These are phyloP conservation scores for Grosmannia serpens DNA, from an alignment of 2,329 filamentous ascomycete genomes.

Conservation along the genomic window DNA sequence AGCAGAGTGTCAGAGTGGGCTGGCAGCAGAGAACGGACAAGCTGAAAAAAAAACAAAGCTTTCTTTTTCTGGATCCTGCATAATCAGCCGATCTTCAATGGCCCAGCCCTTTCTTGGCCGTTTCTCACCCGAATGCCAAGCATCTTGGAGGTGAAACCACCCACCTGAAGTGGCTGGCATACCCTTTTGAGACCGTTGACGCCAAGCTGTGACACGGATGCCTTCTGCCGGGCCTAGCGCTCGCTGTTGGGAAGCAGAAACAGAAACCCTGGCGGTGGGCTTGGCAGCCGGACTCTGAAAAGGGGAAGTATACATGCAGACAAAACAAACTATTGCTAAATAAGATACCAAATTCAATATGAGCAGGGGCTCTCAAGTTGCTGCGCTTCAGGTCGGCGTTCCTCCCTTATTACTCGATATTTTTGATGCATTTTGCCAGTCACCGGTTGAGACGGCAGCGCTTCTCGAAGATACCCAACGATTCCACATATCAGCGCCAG, in stretches of 20 bases:
- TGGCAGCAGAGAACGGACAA: background rate
- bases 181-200: background rate
- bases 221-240: background rate
- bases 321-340: background rate
- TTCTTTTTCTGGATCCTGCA: background rate
- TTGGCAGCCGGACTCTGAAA: background rate
- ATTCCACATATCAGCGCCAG: background rate
- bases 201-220: background rate
- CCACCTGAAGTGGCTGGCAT: background rate
- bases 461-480: background rate
- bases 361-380: background rate
- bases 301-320: background rate
- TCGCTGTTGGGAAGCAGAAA: background rate
- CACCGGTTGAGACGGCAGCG: background rate
- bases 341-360: background rate
- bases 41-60: no score
- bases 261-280: no score
- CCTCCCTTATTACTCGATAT: background rate
- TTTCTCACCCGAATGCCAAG: background rate
- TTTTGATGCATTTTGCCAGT: background rate
- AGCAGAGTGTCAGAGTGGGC: background rate
- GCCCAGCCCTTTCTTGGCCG: background rate
- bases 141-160: background rate
- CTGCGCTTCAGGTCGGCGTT: no score
- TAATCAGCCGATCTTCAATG: background rate